Conservation (phyloP, 805 yeast species). For the Saccharomycopsis schoenii region DNA sequence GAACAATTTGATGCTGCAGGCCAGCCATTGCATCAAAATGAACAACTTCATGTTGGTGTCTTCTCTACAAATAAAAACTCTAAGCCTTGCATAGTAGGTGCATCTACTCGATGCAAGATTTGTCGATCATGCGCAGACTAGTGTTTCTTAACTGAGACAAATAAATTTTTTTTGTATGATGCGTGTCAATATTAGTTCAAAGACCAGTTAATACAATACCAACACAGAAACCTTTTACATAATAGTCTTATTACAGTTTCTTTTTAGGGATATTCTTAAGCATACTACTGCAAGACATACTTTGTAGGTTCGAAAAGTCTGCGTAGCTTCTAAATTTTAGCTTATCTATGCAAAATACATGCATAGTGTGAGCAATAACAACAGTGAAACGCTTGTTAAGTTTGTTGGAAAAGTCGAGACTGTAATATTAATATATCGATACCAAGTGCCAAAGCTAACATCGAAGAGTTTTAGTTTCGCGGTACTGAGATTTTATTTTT, state of each 20-base stretch:
- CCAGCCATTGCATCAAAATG: not conserved
- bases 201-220: not conserved
- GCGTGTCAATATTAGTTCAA: not conserved
- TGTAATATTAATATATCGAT: not conserved
- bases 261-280: not conserved
- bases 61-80: not conserved
- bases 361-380: conserved; percentile 6
- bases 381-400: not conserved
- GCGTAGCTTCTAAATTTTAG: not conserved
- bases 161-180: not conserved
- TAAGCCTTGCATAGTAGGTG: not conserved
- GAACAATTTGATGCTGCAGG: not conserved
- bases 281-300: not conserved
- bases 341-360: not conserved
- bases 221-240: not conserved
- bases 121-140: not conserved
- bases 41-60: not conserved
- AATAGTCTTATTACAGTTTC: not conserved
- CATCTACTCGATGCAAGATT: not conserved
- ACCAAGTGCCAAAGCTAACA: not conserved
- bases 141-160: not conserved
- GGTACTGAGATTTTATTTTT: not conserved
- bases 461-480: not conserved
- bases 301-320: not conserved
- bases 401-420: not conserved